Evolutionary conservation across 78 protist genomes (phyloP).

Genomic region (Diacronema lutheri): DNA sequence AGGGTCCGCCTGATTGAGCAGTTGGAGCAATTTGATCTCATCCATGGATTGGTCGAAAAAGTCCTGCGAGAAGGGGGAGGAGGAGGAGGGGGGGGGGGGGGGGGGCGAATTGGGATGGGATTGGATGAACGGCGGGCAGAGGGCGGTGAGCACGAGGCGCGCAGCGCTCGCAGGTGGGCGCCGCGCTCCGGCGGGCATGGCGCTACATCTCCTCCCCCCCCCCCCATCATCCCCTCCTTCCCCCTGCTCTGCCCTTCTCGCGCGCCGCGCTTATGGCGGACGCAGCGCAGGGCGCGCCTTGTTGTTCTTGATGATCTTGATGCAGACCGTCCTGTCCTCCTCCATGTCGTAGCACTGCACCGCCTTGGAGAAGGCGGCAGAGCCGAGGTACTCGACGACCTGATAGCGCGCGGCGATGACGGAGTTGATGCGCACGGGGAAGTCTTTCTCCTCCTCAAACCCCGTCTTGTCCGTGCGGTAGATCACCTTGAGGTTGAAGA

Average conservation of each 20-base stretch:
- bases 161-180: no score
- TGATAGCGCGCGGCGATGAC: constrained; percentile 69
- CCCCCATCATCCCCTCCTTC: no score
- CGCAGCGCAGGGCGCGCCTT: no score
- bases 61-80: no score
- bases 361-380: constrained; percentile 72
- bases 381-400: constrained; percentile 54
- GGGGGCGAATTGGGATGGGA: no score
- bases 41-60: constrained; percentile 82
- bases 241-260: no score
- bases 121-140: no score
- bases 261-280: no score
- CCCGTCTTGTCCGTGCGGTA: constrained; percentile 33
- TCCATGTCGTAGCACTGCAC: constrained; percentile 61
- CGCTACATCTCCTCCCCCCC: no score
- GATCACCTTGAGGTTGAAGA: background rate
- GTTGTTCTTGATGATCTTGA: constrained; percentile 77
- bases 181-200: no score
- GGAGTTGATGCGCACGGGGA: constrained; percentile 41
- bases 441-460: constrained; percentile 58
- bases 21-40: constrained; percentile 70
- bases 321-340: constrained; percentile 51
- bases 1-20: constrained; percentile 1
- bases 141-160: no score
- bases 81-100: no score